Conservation (phyloP, 75 land plant species). For the Chamaecyparis obtusa region DNA sequence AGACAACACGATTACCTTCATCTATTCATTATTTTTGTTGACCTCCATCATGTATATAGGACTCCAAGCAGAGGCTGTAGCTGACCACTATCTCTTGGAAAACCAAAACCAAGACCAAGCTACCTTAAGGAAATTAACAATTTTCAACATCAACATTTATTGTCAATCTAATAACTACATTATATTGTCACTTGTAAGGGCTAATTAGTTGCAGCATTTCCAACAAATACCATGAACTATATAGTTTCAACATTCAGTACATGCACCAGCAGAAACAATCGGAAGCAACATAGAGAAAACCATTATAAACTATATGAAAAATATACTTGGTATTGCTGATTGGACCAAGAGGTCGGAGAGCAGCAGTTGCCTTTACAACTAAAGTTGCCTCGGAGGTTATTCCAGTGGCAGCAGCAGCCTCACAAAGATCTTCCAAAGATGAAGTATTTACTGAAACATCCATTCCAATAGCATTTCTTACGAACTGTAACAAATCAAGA, state of each 20-base stretch:
- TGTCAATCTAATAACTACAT: too few species aligned
- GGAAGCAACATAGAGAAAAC: conserved; percentile 1
- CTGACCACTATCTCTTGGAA: too few species aligned
- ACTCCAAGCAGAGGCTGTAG: too few species aligned
- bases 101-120: too few species aligned
- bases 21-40: too few species aligned
- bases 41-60: too few species aligned
- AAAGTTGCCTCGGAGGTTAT: conserved; percentile 30
- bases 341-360: conserved; percentile 38
- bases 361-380: conserved; percentile 32
- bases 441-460: conserved; percentile 33
- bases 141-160: too few species aligned
- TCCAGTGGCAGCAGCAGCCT: conserved; percentile 35
- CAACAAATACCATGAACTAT: not conserved
- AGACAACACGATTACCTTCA: too few species aligned
- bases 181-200: not conserved
- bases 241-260: too few species aligned
- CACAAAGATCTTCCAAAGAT: conserved; percentile 34
- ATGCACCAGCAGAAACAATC: not conserved
- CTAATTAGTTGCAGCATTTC: not conserved
- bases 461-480: conserved; percentile 41
- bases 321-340: conserved; percentile 26
- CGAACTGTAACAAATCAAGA: conserved; percentile 28
- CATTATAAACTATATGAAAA: not conserved
- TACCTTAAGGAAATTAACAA: too few species aligned